A percentile compares a stretch with the other conserved stretches of the same genome.
These are phyloP conservation scores for Boeremia exigua DNA, from an alignment of 2,329 filamentous ascomycete genomes.

Conservation along the genomic window DNA sequence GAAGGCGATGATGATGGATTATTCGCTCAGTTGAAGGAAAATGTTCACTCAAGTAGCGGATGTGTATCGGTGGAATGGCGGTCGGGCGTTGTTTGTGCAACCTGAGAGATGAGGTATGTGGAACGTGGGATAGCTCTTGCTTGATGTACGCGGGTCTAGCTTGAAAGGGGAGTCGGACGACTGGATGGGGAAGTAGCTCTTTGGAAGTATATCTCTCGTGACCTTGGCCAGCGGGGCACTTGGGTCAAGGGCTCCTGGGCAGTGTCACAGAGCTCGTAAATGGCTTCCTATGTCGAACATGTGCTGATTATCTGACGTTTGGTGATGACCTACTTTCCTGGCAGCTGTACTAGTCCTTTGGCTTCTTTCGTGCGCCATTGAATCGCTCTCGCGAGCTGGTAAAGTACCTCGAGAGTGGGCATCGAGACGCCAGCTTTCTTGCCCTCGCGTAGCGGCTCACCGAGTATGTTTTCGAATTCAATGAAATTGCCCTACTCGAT, in stretches of 20 bases:
- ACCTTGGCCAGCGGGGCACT: not conserved
- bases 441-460: constrained; percentile 62
- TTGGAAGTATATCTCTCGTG: not conserved
- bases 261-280: not conserved
- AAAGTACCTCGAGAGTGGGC: constrained; percentile 58
- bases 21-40: not conserved
- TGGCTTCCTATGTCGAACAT: not conserved
- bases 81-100: not conserved
- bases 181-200: not conserved
- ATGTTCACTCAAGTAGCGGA: not conserved
- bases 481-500: constrained; percentile 57
- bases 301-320: not conserved
- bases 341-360: constrained; percentile 49
- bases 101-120: constrained; percentile 11
- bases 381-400: constrained; percentile 56
- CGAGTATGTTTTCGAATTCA: constrained; percentile 63
- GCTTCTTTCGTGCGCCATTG: constrained; percentile 57
- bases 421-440: constrained; percentile 56
- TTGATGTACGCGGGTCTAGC: not conserved
- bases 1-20: not conserved
- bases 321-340: constrained; percentile 8
- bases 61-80: not conserved
- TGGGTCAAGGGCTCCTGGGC: not conserved
- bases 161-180: not conserved
- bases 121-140: not conserved